Evolutionary conservation across 192 early-diverging fungal genomes (phyloP).

Genomic region (Entophlyctis helioformis): DNA sequence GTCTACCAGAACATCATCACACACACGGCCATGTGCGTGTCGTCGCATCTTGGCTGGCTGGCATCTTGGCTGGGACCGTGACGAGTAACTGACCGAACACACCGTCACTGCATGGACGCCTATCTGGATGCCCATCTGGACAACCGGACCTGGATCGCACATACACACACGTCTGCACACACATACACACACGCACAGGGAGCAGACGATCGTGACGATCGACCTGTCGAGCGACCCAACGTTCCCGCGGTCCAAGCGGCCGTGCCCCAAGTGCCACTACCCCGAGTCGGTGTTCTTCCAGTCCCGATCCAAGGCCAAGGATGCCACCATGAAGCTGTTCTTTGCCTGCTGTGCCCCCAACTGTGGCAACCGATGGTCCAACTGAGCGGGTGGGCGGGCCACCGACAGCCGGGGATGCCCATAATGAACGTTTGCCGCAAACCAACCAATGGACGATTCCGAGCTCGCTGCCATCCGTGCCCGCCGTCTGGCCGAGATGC

Average conservation of each 20-base stretch:
- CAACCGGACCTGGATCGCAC: not conserved
- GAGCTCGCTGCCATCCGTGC: conserved; percentile 68
- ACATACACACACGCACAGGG: conserved; percentile 8
- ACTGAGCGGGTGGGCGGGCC: no score
- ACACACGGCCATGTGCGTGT: conserved; percentile 19
- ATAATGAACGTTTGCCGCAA: no score
- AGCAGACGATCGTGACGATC: conserved; percentile 23
- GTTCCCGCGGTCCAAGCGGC: conserved; percentile 19
- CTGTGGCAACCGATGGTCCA: conserved; percentile 32
- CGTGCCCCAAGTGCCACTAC: conserved; percentile 28
- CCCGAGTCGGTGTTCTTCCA: conserved; percentile 29
- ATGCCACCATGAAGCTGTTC: conserved; percentile 39
- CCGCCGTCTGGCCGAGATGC: conserved; percentile 51
- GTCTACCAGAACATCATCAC: conserved; percentile 33
- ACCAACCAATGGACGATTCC: conserved; percentile 52
- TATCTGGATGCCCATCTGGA: not conserved
- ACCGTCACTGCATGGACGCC: not conserved
- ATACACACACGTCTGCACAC: not conserved
- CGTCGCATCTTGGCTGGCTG: not conserved
- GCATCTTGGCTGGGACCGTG: not conserved
- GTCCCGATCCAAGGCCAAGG: conserved; percentile 25
- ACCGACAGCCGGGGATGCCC: no score
- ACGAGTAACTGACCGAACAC: not conserved
- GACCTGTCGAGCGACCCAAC: conserved; percentile 42
- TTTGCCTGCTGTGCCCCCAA: conserved; percentile 26